Evolutionary conservation across 768 basidiomycete genomes (phyloP).

Genomic region (Cyclocybe cylindracea): DNA sequence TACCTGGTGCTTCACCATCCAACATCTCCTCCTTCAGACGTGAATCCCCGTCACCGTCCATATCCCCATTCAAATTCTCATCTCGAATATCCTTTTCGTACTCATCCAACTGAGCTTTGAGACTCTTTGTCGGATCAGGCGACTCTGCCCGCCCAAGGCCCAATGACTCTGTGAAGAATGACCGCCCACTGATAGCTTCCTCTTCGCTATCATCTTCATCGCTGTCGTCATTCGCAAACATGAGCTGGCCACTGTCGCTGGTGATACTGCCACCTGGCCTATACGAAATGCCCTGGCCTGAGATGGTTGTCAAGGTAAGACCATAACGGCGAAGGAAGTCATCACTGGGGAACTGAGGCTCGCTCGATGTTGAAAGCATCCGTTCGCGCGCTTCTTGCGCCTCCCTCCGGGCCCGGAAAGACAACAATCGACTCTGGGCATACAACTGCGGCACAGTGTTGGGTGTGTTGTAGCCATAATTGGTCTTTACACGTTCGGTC

Average conservation of each 20-base stretch:
- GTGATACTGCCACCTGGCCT: constrained; percentile 53
- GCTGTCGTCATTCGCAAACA: constrained; percentile 68
- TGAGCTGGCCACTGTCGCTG: constrained; percentile 49
- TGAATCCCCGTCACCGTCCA: constrained; percentile 29
- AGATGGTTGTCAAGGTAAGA: constrained; percentile 23
- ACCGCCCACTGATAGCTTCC: constrained; percentile 32
- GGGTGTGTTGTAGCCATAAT: constrained; percentile 81
- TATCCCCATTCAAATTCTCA: constrained; percentile 34
- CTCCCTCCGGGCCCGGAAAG: constrained; percentile 64
- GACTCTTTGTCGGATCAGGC: constrained; percentile 53
- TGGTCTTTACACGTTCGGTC: constrained; percentile 72
- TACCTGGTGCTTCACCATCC: neutral
- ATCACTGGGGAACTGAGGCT: constrained; percentile 22
- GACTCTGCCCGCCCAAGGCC: constrained; percentile 44
- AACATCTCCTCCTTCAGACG: neutral
- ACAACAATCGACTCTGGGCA: constrained; percentile 58
- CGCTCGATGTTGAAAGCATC: constrained; percentile 28
- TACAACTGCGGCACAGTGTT: constrained; percentile 76
- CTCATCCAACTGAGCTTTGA: constrained; percentile 65
- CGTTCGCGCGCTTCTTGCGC: constrained; percentile 53
- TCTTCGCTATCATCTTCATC: constrained; percentile 64
- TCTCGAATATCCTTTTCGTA: constrained; percentile 46
- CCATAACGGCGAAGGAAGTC: constrained; percentile 29
- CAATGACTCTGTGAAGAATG: constrained; percentile 52
- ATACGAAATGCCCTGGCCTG: constrained; percentile 65